Base-by-base conservation (phyloP, 2,329 filamentous ascomycete genomes). In the Monosporascus sp. region DNA sequence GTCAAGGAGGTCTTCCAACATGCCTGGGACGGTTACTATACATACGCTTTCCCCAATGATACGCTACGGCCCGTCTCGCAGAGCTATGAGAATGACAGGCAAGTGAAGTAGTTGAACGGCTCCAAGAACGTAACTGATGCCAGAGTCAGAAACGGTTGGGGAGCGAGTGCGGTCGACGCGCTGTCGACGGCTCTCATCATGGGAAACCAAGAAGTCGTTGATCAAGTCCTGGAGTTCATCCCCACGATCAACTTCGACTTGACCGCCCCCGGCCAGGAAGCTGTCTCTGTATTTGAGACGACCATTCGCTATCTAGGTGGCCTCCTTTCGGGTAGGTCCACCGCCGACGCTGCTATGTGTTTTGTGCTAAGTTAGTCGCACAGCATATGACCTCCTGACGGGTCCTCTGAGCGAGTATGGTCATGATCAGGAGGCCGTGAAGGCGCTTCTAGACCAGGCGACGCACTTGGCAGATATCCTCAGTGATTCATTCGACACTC, bases 251-350 rank as follows among this genome's bases (percentile, higher is more conserved):
- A 95, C 69, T 96, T 89, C 65, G 79, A 79, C 43, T 73, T 76
- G 11, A 88, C 86, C 1, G 63, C 75, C 2, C 70, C 76, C 1
- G 70, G 76, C 14, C 56, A 40, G 2, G 59, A 61, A 31, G 48
- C 48, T 9, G 84, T 96, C 48, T 93, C 87, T 38, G 71, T 96
- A 7, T 96, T 96, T 63, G 91, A 96, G 71, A 95, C 90, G 0
- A 96, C 89, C 0, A 96, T 96, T 64, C 85, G 91, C 28, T 96
- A 96, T 63, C 73, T 96, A 1, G 91, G 83, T 9, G 91, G 91
- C 17, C 77, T 96, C 62, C 66, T 96, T 8, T 88, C 91, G 2
- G 89, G 86, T 80, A 63, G 58, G 61, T 49, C 45, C 20, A 31
- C 20, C 9, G 56, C 47, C 15, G 28, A 31, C 59, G 8, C 43